A percentile compares a stretch with the other conserved stretches of the same genome.
These are phyloP conservation scores for Tuber aestivum DNA, from an alignment of 495 filamentous ascomycete species.

Conservation along the genomic window DNA sequence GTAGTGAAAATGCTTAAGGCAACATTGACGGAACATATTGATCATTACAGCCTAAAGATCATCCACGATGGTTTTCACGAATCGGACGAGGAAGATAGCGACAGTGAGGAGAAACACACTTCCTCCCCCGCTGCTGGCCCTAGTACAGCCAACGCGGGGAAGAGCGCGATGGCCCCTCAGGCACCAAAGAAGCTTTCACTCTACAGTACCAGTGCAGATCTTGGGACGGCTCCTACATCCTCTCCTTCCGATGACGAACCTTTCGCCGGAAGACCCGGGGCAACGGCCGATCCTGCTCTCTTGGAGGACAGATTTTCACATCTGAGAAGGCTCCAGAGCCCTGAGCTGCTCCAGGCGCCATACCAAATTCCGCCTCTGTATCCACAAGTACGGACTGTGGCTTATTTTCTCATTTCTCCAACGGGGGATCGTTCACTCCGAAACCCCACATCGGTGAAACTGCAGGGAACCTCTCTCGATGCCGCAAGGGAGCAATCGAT, in stretches of 20 bases:
- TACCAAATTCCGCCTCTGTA: conserved; percentile 57
- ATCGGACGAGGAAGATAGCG: conserved; percentile 46
- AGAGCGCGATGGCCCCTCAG: conserved; percentile 9
- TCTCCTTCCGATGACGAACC: conserved; percentile 42
- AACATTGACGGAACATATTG: conserved; percentile 56
- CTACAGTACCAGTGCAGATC: conserved; percentile 2
- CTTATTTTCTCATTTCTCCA: conserved; percentile 54
- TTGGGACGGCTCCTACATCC: conserved; percentile 39
- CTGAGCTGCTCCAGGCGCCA: conserved; percentile 57
- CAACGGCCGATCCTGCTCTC: conserved; percentile 50
- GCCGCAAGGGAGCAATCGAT: conserved; percentile 55
- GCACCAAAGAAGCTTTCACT: conserved; percentile 16
- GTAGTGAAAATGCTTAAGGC: conserved; percentile 65
- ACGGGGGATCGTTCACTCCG: neutral
- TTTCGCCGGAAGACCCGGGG: conserved; percentile 44
- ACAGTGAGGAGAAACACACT: neutral
- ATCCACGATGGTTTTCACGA: conserved; percentile 33
- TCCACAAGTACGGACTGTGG: conserved; percentile 55
- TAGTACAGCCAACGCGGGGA: neutral
- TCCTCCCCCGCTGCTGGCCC: neutral
- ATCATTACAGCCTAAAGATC: conserved; percentile 55
- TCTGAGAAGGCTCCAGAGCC: conserved; percentile 49
- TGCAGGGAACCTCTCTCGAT: conserved; percentile 52
- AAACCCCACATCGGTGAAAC: conserved; percentile 50
- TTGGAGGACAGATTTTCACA: conserved; percentile 44